A percentile compares a stretch with the other conserved stretches of the same genome.
Evolutionary conservation across 2,329 filamentous ascomycete species (phyloP).

Genomic region (Colletotrichum gloeosporioides): DNA sequence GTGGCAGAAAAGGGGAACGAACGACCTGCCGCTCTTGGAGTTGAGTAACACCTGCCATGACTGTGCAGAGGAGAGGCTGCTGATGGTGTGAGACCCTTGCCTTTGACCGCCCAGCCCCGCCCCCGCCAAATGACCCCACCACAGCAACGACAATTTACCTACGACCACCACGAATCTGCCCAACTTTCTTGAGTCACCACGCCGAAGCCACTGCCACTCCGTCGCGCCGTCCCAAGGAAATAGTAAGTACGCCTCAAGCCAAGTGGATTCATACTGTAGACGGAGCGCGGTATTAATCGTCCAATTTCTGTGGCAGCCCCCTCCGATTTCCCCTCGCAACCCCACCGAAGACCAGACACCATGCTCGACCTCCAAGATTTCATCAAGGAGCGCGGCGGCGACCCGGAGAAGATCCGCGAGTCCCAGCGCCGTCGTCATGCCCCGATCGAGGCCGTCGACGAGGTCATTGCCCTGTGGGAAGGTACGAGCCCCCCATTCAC

Average conservation of each 20-base stretch:
- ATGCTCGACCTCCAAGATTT: conserved; percentile 84
- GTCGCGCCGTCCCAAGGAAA: not conserved
- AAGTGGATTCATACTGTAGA: not conserved
- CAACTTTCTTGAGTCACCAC: conserved; percentile 17
- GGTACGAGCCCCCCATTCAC: not conserved
- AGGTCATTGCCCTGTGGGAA: conserved; percentile 80
- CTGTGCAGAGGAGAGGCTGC: not conserved
- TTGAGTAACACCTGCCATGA: not conserved
- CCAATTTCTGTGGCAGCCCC: not conserved
- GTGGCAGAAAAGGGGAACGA: not conserved
- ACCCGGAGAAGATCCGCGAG: conserved; percentile 90
- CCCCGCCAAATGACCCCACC: conserved; percentile 22
- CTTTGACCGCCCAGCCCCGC: conserved; percentile 22
- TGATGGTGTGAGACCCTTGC: conserved; percentile 2
- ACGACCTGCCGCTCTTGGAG: not conserved
- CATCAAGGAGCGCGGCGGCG: conserved; percentile 84
- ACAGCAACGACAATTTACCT: conserved; percentile 21
- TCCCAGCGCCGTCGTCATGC: conserved; percentile 86
- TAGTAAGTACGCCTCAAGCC: not conserved
- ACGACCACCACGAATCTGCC: not conserved
- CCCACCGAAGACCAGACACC: conserved; percentile 1
- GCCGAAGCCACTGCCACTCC: not conserved
- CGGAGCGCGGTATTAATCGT: not conserved
- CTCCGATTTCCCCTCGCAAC: not conserved
- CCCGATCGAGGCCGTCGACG: conserved; percentile 83